Conservation (phyloP, 1,139 yeast species). For the Arxiozyma heterogenica region DNA sequence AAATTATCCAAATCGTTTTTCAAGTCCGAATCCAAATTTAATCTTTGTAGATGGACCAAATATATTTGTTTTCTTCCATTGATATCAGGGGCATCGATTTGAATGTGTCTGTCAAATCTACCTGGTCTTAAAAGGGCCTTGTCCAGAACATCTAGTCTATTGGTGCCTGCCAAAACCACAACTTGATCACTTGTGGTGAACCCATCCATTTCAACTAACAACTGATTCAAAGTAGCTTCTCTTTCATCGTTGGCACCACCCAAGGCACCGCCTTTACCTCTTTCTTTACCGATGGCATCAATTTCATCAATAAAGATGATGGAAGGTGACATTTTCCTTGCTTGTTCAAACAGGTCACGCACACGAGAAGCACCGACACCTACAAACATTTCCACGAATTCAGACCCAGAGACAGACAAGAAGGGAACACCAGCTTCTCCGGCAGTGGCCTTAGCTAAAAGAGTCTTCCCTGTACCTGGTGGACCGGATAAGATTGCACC, state of each 20-base stretch:
- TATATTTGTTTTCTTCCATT: slow-evolving; percentile 90
- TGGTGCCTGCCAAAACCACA: slow-evolving; percentile 98
- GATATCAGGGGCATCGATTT: slow-evolving; percentile 85
- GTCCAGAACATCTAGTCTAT: slow-evolving; percentile 88
- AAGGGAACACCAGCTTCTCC: slow-evolving; percentile 99
- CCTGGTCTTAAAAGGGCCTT: slow-evolving; percentile 94
- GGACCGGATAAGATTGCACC: slow-evolving; percentile 97
- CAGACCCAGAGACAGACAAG: slow-evolving; percentile 93
- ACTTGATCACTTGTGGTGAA: slow-evolving; percentile 85
- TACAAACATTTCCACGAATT: slow-evolving; percentile 96
- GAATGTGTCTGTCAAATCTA: slow-evolving; percentile 88
- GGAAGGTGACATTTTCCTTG: slow-evolving; percentile 87
- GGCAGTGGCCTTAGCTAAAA: slow-evolving; percentile 96
- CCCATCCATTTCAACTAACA: slow-evolving; percentile 97
- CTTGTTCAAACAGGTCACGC: slow-evolving; percentile 85
- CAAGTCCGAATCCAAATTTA: slow-evolving; percentile 37
- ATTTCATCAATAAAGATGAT: slow-evolving; percentile 94
- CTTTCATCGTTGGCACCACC: slow-evolving; percentile 93
- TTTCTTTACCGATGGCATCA: slow-evolving; percentile 94
- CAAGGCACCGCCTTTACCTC: slow-evolving; percentile 69
- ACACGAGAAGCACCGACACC: slow-evolving; percentile 99
- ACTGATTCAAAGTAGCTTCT: slow-evolving; percentile 90
- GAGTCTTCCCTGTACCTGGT: slow-evolving; percentile 99
- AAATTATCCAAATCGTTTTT: slow-evolving; percentile 38
- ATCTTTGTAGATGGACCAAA: slow-evolving; percentile 67